Evolutionary conservation across 2,329 filamentous ascomycete species (phyloP).

Genomic region (Nigrograna mackinnonii): DNA sequence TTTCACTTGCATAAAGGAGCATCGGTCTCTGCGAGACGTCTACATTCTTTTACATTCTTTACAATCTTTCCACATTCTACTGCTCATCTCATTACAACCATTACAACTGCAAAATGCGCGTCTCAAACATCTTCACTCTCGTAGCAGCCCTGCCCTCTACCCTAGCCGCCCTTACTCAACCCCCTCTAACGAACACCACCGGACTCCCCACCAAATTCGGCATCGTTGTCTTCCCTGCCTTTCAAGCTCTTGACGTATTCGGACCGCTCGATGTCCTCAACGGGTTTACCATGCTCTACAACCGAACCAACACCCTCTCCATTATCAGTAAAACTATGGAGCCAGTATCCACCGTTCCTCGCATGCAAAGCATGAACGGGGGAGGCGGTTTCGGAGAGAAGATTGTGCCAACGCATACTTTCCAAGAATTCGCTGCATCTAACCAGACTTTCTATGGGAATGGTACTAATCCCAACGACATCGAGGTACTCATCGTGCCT

Average conservation of each 20-base stretch:
- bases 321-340: conserved; percentile 29
- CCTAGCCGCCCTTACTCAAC: conserved; percentile 2
- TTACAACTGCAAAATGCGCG: conserved; percentile 4
- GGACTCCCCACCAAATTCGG: conserved; percentile 11
- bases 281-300: conserved; percentile 26
- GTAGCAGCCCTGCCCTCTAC: conserved; percentile 3
- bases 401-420: conserved; percentile 5
- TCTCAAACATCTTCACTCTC: conserved; percentile 2
- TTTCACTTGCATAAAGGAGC: too few species aligned
- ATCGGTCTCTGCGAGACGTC: neutral
- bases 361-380: conserved; percentile 48
- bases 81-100: neutral
- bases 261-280: conserved; percentile 53
- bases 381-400: neutral
- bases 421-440: neutral
- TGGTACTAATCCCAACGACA: conserved; percentile 28
- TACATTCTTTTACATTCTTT: neutral
- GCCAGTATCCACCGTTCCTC: conserved; percentile 53
- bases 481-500: conserved; percentile 68
- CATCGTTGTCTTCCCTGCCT: conserved; percentile 22
- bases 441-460: too few species aligned
- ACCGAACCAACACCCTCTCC: conserved; percentile 28
- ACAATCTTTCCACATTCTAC: neutral
- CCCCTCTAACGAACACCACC: conserved; percentile 8
- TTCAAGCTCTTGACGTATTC: conserved; percentile 36